Conservation (phyloP, 2,329 filamentous ascomycete species). For the Colletotrichum sp. region DNA sequence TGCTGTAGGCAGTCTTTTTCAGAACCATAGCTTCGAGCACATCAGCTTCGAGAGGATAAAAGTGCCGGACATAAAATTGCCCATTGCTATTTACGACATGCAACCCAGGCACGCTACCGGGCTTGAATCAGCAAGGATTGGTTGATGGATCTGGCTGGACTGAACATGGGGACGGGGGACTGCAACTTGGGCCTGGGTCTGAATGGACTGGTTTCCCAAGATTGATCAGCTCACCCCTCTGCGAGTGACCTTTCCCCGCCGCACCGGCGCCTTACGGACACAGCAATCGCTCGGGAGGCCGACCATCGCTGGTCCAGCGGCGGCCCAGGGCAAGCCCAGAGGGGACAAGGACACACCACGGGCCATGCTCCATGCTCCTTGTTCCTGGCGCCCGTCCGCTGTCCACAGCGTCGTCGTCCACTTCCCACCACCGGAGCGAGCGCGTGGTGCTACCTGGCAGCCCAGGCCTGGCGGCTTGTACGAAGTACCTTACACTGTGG, state of each 20-base stretch:
- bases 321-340: neutral
- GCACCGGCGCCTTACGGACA: conserved; percentile 17
- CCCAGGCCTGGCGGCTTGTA: neutral
- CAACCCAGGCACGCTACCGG: conserved; percentile 7
- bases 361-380: conserved; percentile 19
- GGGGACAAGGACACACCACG: conserved; percentile 11
- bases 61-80: conserved; percentile 13
- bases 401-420: conserved; percentile 2
- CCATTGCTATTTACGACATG: conserved; percentile 16
- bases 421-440: neutral
- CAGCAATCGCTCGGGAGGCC: conserved; percentile 17
- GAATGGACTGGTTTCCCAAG: neutral
- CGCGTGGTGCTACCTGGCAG: neutral
- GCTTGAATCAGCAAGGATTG: neutral
- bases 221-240: conserved; percentile 9
- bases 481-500: conserved; percentile 5
- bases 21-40: neutral
- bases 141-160: conserved; percentile 5
- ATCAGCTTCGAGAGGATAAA: neutral
- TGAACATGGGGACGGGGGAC: neutral
- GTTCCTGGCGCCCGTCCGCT: conserved; percentile 17
- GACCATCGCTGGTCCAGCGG: conserved; percentile 12
- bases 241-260: conserved; percentile 19
- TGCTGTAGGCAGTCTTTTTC: neutral
- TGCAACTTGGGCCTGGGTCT: neutral